Base-by-base conservation (phyloP, 2,329 filamentous ascomycete species). In the Alternaria rosae region DNA sequence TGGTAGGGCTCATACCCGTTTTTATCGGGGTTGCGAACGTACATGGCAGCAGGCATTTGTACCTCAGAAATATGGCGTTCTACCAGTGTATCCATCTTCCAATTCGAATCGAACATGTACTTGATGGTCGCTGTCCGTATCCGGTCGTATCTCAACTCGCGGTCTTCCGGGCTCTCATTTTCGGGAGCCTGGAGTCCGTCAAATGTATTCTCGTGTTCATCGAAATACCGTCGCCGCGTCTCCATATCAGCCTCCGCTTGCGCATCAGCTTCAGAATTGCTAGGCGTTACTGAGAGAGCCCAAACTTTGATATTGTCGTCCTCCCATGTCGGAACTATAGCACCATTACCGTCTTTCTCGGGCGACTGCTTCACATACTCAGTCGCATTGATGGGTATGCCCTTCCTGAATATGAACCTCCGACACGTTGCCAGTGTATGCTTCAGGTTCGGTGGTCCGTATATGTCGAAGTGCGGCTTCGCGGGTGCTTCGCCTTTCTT, bases 331-430 rank as follows among this genome's bases (percentile, higher is more conserved):
- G 93, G 92, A 17, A 65, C 61, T 64, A 78, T 78, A 28, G 82
- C 77, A 47, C 78, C 77, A 26, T 63, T 59, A 23, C 70, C 74
- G 38, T 73, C 71, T 61, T 71, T 75, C n/a, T 64, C 62, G 13
- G 68, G 64, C 4, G 70, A 55, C 12, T 62, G 61, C n/a, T 72
- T 65, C 12, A 64, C 64, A 59, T 92, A 86, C 78, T 99, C 95
- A 65, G 88, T 84, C 2, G 90, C 85, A 30, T 82, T 82, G n/a
- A 97, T 80, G 0, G 91, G 90, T 75, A 97, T 85, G 0, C 92
- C 90, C 70, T 92, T 93, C 38, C 95, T 87, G 71, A 97, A 94
- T 52, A 98, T 88, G 78, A 97, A 97, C 30, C 89, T 84, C 47
- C 95, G 87, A 15, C 91, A 90, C 0, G 93, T 92, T n/a, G 93